Evolutionary conservation across 441 rosid genomes (phyloP), one percentile per base, ranked within the genome.

Genomic region (Viola pubescens): DNA sequence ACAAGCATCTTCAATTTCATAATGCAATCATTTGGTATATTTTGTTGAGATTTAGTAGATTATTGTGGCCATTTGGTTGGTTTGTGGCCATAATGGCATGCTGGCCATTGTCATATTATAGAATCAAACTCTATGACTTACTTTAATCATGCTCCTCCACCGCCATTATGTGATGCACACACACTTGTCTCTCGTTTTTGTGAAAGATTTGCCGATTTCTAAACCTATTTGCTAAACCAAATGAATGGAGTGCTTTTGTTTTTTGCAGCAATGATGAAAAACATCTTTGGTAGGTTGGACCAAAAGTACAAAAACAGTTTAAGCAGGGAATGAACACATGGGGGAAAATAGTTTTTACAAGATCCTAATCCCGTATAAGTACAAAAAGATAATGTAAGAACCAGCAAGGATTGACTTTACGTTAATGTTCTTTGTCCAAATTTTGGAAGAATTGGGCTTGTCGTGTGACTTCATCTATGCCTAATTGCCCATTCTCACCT

Each of bases 221-320:
- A 26, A 26, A 26, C 34, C 34, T 26, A 26, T 1, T 26, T 26
- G 34, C 34, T 26, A 26, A 26, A 26, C 34, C 34, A 26, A 26
- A 26, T 26, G 34, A 26, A 26, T 26, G 34, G 34, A 26, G 34
- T 26, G 34, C 34, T 16, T 16, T 16, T 26, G 34, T 54, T 16
- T 26, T 49, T 57, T 61, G 66, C 34, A 57, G 56, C 56, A 12
- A 58, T 62, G 60, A 68, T 62, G 60, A 45, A 63, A 44, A 52
- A 14, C 72, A 68, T 62, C 63, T 68, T 67, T 63, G 19, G 51
- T 52, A 41, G 16, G 47, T 41, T 37, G 64, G 49, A 50, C 59
- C n/a, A 5, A 10, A 11, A n/a, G 14, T 16, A n/a, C 8, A 16
- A 16, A 16, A 16, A 16, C 19, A 37, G 42, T 38, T 12, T 13